Base-by-base conservation (phyloP, 169 alveolate species). In the Plasmodium billcollinsi region DNA sequence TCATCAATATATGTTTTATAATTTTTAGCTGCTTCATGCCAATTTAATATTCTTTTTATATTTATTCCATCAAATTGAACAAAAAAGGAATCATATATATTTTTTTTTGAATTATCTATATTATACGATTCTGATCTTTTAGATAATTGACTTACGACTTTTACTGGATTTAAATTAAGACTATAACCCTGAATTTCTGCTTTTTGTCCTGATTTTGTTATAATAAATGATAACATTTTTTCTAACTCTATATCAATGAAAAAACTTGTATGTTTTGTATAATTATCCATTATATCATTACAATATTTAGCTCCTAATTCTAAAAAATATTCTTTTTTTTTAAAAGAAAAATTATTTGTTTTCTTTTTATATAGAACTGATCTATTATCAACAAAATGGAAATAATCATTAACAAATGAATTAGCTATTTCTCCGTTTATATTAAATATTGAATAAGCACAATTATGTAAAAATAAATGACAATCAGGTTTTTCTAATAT, bases 291-390 rank as follows among this genome's bases (percentile, higher is more conserved):
- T 15, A 83, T 83, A 45, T 67, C 85, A 66, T 71, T 83, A 43
- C 91, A 83, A 29, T 83, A 83, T 70, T 73, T 69, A 14, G 91
- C 91, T n/a, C 91, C 91, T 29, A 83, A 73, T 70, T 83, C 69
- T 71, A 83, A 43, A 59, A 83, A 83, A 18, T 83, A 83, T 58
- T 83, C 91, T 63, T 45, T 83, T 62, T 70, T 83, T 24, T 83
- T 80, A 67, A 80, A 83, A 1, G 91, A 83, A 62, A 70, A 29
- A 24, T 47, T 21, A 15, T 58, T 50, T 47, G 65, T 33, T 39
- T 83, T 83, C 47, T 52, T 83, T 62, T 83, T 83, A 5, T 54
- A 69, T 21, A 83, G n/a, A 2, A 83, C 86, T 58, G 66, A 71
- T 21, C 85, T 83, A 14, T 43, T 56, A 73, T 83, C 86, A 3